Conservation (phyloP, 1,139 yeast species). For the Blastobotrys malaysiensis region DNA sequence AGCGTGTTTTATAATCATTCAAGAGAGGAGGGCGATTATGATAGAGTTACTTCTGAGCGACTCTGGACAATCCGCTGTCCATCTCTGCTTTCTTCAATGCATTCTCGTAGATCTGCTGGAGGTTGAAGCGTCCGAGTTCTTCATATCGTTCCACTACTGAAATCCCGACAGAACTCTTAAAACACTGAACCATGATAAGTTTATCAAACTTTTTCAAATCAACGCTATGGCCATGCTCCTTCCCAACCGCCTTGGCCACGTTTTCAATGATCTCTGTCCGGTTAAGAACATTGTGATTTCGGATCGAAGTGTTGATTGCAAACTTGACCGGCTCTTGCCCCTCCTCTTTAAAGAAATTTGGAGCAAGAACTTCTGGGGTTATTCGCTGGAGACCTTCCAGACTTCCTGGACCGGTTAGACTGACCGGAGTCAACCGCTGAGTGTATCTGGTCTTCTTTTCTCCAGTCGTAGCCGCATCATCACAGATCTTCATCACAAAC, state of each 20-base stretch:
- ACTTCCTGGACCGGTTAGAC: slow-evolving; percentile 67
- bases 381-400: slow-evolving; percentile 59
- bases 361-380: slow-evolving; percentile 51
- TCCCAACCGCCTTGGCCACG: slow-evolving; percentile 69
- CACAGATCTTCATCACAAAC: slow-evolving; percentile 58
- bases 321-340: slow-evolving; percentile 49
- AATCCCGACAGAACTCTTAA: slow-evolving; percentile 41
- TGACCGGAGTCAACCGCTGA: slow-evolving; percentile 76
- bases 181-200: slow-evolving; percentile 78
- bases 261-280: slow-evolving; percentile 64
- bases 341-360: slow-evolving; percentile 58
- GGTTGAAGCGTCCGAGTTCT: slow-evolving; percentile 48
- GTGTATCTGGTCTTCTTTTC: slow-evolving; percentile 59
- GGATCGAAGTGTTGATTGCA: slow-evolving; percentile 73
- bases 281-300: slow-evolving; percentile 71
- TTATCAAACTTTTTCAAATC: slow-evolving; percentile 78
- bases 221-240: slow-evolving; percentile 66
- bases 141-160: slow-evolving; percentile 61
- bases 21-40: neutral
- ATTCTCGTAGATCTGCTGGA: slow-evolving; percentile 53
- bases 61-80: neutral
- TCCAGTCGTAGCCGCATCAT: slow-evolving; percentile 47
- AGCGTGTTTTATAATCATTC: neutral
- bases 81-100: neutral
- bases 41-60: neutral